phyloP scores from a whole-genome alignment of 1,284 basidiomycete species.

The Tilletia walkeri region DNA sequence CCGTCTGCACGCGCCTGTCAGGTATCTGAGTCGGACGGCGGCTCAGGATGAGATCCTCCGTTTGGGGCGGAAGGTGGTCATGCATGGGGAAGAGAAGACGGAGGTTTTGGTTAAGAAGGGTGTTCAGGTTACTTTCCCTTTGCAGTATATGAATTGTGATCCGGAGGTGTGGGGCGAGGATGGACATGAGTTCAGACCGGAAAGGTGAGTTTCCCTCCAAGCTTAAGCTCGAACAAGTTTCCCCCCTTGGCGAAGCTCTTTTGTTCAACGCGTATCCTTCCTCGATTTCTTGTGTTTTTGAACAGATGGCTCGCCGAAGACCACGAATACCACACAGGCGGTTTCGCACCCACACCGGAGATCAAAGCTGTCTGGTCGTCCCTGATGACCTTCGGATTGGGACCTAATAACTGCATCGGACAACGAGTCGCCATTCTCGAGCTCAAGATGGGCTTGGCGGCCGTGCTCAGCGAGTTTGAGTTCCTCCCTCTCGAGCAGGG shows the following conservation, averaged over 20 bases:
- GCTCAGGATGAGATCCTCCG: not conserved
- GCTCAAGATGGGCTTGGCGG: constrained; percentile 6
- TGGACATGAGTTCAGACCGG: constrained; percentile 17
- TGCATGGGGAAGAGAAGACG: constrained; percentile 1
- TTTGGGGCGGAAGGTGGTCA: not conserved
- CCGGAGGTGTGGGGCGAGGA: constrained; percentile 13
- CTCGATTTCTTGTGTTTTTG: not conserved
- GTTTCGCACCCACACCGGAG: not conserved
- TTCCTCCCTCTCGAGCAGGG: constrained; percentile 4
- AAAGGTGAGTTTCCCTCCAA: not conserved
- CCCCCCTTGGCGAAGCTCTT: too few species aligned
- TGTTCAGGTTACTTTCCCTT: not conserved
- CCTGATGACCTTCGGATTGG: constrained; percentile 8
- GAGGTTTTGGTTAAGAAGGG: constrained; percentile 13
- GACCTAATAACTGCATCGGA: constrained; percentile 16
- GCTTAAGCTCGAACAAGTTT: too few species aligned
- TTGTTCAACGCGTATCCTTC: too few species aligned
- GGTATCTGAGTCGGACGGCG: not conserved
- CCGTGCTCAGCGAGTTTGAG: constrained; percentile 14
- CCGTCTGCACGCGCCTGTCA: constrained; percentile 5
- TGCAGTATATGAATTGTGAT: constrained; percentile 8
- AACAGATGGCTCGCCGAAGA: constrained; percentile 1
- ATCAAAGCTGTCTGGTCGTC: constrained; percentile 17
- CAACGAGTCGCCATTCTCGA: constrained; percentile 16
- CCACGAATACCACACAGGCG: constrained; percentile 8